phyloP scores from a whole-genome alignment of 768 basidiomycete species.

The Xerocomus potaroensis region DNA sequence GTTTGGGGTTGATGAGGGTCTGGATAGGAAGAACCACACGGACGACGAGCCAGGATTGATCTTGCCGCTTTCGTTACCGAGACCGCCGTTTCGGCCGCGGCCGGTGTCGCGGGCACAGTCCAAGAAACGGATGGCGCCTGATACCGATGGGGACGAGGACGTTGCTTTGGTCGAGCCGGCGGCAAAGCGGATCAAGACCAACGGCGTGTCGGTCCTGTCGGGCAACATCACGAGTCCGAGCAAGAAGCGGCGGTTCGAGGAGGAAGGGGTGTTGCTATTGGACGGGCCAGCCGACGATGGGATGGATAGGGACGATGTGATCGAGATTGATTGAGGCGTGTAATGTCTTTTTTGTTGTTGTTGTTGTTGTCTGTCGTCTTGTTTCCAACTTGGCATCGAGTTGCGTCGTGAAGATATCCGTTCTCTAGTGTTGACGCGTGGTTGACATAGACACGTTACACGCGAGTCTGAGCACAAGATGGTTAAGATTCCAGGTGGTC shows the following conservation, averaged over 20 bases:
- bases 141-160: conserved; percentile 39
- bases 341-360: background rate
- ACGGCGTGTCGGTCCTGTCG: conserved; percentile 13
- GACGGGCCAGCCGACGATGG: conserved; percentile 53
- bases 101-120: conserved; percentile 38
- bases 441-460: no score
- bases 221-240: conserved; percentile 62
- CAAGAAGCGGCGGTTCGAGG: conserved; percentile 62
- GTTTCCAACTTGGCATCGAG: background rate
- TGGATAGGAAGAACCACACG: conserved; percentile 61
- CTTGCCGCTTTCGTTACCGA: conserved; percentile 61
- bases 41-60: conserved; percentile 50
- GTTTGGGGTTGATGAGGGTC: no score
- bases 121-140: conserved; percentile 56
- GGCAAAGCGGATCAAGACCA: conserved; percentile 50
- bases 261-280: conserved; percentile 70
- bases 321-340: conserved; percentile 47
- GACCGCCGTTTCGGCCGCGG: conserved; percentile 44
- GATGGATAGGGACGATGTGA: conserved; percentile 54
- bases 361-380: background rate
- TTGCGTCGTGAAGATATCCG: no score
- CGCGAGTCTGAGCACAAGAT: no score
- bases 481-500: no score
- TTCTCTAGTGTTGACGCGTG: no score
- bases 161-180: conserved; percentile 53